Evolutionary conservation across 371 early-diverging fungal genomes (phyloP), one percentile per base, ranked within the genome.

Genomic region (Mucor irregularis): DNA sequence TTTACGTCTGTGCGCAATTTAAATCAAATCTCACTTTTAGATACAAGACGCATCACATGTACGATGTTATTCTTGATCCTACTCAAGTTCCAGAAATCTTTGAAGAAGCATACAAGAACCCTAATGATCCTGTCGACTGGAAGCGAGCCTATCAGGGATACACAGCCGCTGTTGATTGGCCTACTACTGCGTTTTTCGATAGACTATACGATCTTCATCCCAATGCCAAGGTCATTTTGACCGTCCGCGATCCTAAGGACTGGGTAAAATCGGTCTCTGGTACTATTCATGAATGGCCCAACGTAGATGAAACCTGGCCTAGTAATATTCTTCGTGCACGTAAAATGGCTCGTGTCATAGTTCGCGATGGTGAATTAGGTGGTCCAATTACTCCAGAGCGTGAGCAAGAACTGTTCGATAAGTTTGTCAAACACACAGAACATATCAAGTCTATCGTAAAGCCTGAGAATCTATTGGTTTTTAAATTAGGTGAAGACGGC

Each of bases 171-270:
- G 58, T 70, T 6, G 71, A 66, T 19, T 65, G 62, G 60, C 71
- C 71, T 1, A 46, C 67, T 1, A 24, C 48, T 19, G 43, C 58
- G 2, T 71, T 67, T 29, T 57, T 61, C 40, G 56, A 58, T 9
- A 50, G 28, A 2, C 44, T 72, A 6, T 45, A 65, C 35, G 34
- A 40, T 26, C 14, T 65, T 9, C 62, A 62, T 19, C 69, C 69
- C 19, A 53, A 66, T 30, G 69, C 69, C n/a, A 72, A 72, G 43
- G 54, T 68, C 1, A 68, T 72, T 19, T 30, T 68, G 2, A 68
- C 72, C 14, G 29, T 57, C 0, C 49, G 72, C 1, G 69, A 68
- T 25, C 61, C 66, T 10, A 63, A 72, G 10, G 9, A 16, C 0
- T 72, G 72, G 72, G 57, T 55, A 29, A 38, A 35, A 2, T 66